Conservation (phyloP, 345 rosid species). For the Gossypium thurberi region DNA sequence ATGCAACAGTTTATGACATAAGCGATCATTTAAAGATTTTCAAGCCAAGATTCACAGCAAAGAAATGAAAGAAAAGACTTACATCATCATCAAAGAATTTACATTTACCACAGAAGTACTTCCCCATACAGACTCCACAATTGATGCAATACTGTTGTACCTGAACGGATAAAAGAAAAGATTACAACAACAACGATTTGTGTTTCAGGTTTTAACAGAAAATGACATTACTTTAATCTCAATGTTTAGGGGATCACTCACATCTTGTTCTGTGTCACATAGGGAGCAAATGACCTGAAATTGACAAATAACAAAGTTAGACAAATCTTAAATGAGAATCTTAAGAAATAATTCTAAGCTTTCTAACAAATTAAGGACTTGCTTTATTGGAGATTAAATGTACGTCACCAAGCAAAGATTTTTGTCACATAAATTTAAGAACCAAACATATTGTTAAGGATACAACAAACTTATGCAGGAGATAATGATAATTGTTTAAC, state of each 20-base stretch:
- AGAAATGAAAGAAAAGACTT: slow-evolving; percentile 7
- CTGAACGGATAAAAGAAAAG: slow-evolving; percentile 22
- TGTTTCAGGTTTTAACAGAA: not conserved
- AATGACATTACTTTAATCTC: not conserved
- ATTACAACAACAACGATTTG: not conserved
- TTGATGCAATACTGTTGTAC: slow-evolving; percentile 46
- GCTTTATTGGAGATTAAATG: not conserved
- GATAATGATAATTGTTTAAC: not conserved
- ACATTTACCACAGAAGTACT: slow-evolving; percentile 56
- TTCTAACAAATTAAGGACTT: not conserved
- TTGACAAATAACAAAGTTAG: not conserved
- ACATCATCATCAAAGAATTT: slow-evolving; percentile 70
- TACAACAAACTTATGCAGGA: not conserved
- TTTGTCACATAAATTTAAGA: not conserved
- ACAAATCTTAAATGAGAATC: not conserved
- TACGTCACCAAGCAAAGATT: not conserved
- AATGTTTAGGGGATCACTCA: slow-evolving; percentile 23
- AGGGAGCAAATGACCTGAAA: slow-evolving; percentile 60
- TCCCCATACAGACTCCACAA: slow-evolving; percentile 68
- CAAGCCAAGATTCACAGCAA: not conserved
- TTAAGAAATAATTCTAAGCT: not conserved
- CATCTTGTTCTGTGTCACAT: slow-evolving; percentile 61
- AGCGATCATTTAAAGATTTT: not conserved
- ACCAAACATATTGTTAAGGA: not conserved
- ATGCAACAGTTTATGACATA: not conserved